A percentile compares a stretch with the other conserved stretches of the same genome.
Evolutionary conservation across 768 basidiomycete genomes (phyloP).

Genomic region (Mycena kentingensis): DNA sequence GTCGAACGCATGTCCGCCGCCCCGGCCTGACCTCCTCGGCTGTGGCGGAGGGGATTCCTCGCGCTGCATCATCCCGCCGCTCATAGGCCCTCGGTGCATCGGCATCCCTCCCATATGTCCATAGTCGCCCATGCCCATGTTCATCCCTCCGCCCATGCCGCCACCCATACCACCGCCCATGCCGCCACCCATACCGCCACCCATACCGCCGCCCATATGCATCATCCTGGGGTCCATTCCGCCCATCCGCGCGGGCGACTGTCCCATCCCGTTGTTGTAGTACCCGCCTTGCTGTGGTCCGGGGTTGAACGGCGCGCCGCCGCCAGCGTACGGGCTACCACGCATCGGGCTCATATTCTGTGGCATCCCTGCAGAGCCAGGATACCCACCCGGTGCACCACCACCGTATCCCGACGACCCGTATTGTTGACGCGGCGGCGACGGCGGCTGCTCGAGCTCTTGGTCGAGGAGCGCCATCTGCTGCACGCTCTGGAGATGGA

Average conservation of each 20-base stretch:
- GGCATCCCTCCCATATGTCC: slow-evolving; percentile 37
- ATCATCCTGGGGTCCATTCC: slow-evolving; percentile 28
- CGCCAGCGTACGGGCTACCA: slow-evolving; percentile 20
- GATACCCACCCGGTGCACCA: slow-evolving; percentile 20
- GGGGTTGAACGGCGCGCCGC: slow-evolving; percentile 35
- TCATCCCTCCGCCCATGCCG: slow-evolving; percentile 35
- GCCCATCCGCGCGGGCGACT: slow-evolving; percentile 27
- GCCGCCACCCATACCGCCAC: slow-evolving; percentile 28
- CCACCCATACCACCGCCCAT: slow-evolving; percentile 33
- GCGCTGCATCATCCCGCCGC: slow-evolving; percentile 20
- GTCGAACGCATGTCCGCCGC: slow-evolving; percentile 19
- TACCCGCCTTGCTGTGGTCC: slow-evolving; percentile 29
- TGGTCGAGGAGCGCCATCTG: slow-evolving; percentile 28
- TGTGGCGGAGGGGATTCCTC: slow-evolving; percentile 14
- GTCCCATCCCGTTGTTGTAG: slow-evolving; percentile 32
- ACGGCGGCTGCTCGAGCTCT: no score
- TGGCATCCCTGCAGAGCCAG: slow-evolving; percentile 28
- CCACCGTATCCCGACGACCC: no score
- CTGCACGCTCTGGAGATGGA: slow-evolving; percentile 22
- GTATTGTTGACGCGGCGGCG: slow-evolving; percentile 25
- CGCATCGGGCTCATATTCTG: slow-evolving; percentile 27
- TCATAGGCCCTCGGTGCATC: slow-evolving; percentile 22
- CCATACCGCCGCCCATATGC: slow-evolving; percentile 20
- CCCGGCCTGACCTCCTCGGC: slow-evolving; percentile 3
- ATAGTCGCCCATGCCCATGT: slow-evolving; percentile 33